phyloP scores from a whole-genome alignment of 225 moss, liverwort and hornwort species.

The Polytrichum commune region DNA sequence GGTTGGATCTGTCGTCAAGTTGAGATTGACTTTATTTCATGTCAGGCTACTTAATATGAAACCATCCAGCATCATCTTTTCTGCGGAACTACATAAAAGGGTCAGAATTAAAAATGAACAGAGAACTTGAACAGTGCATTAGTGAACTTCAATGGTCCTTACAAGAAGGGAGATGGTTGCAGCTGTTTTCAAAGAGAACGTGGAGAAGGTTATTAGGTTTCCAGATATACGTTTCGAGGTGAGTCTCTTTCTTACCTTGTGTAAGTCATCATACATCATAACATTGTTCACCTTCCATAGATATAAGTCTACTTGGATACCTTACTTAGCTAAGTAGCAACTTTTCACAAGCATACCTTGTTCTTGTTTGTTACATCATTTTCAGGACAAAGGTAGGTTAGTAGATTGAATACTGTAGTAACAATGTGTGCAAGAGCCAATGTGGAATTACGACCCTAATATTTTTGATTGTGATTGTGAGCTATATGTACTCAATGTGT shows the following conservation, averaged over 20 bases:
- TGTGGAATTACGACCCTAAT: too few relatives aligned
- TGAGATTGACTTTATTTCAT: too few relatives aligned
- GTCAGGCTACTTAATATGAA: neutral
- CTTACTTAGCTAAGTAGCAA: too few relatives aligned
- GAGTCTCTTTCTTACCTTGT: conserved; percentile 4
- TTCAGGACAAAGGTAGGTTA: too few relatives aligned
- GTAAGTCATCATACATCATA: neutral
- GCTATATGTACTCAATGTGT: neutral
- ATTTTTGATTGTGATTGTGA: neutral
- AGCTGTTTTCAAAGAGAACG: conserved; percentile 76
- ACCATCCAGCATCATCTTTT: conserved; percentile 2
- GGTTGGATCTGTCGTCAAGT: too few relatives aligned
- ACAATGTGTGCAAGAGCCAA: too few relatives aligned
- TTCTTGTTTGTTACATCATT: neutral
- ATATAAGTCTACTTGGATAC: too few relatives aligned
- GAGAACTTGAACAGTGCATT: too few relatives aligned
- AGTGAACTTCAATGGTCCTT: conserved; percentile 8
- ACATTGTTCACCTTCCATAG: neutral
- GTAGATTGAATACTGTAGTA: too few relatives aligned
- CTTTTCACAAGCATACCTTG: neutral
- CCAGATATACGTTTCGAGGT: conserved; percentile 76
- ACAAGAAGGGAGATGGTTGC: conserved; percentile 23
- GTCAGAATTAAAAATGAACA: too few relatives aligned
- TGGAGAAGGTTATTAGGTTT: conserved; percentile 70
- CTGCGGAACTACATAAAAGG: neutral